These are phyloP conservation scores for Delitschia confertaspora DNA, from an alignment of 495 filamentous ascomycete genomes.

Conservation along the genomic window DNA sequence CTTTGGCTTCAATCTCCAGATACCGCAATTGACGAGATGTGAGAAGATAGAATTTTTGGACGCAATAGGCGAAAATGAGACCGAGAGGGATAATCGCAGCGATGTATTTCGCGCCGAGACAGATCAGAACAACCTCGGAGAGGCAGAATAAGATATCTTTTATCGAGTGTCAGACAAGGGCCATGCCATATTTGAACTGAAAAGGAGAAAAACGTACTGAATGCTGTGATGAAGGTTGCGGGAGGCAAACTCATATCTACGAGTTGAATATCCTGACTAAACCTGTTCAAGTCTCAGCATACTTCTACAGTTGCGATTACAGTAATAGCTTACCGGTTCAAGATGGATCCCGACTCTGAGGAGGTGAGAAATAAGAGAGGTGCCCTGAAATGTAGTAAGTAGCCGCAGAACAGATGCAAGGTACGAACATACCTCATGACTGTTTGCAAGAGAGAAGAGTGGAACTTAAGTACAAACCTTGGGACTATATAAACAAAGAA, in stretches of 20 bases:
- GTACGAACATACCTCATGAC: slow-evolving; percentile 1
- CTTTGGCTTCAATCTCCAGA: slow-evolving; percentile 48
- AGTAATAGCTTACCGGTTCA: slow-evolving; percentile 5
- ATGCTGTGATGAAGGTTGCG: not conserved
- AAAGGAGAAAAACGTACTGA: not conserved
- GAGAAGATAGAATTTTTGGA: slow-evolving; percentile 49
- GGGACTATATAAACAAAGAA: slow-evolving; percentile 3
- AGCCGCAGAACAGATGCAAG: not conserved
- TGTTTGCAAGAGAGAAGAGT: slow-evolving; percentile 2
- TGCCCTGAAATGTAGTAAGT: slow-evolving; percentile 2
- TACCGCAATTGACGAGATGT: slow-evolving; percentile 51
- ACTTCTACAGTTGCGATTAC: not conserved
- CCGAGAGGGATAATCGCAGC: slow-evolving; percentile 8
- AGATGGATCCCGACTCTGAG: slow-evolving; percentile 15
- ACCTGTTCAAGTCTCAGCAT: slow-evolving; percentile 31
- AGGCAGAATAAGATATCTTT: not conserved
- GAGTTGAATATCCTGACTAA: slow-evolving; percentile 53
- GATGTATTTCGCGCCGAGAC: slow-evolving; percentile 8
- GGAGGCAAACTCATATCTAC: slow-evolving; percentile 47
- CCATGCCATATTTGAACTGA: slow-evolving; percentile 1
- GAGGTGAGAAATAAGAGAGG: slow-evolving; percentile 11
- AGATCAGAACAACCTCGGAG: slow-evolving; percentile 14
- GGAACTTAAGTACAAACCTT: slow-evolving; percentile 3
- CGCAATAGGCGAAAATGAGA: slow-evolving; percentile 34
- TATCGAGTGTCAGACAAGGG: slow-evolving; percentile 2